Percentiles rank a stretch among this genome's conserved stretches.
Evolutionary conservation across 2,329 filamentous ascomycete genomes (phyloP).

Genomic region (Dryadomyces quercus-mongolicae): DNA sequence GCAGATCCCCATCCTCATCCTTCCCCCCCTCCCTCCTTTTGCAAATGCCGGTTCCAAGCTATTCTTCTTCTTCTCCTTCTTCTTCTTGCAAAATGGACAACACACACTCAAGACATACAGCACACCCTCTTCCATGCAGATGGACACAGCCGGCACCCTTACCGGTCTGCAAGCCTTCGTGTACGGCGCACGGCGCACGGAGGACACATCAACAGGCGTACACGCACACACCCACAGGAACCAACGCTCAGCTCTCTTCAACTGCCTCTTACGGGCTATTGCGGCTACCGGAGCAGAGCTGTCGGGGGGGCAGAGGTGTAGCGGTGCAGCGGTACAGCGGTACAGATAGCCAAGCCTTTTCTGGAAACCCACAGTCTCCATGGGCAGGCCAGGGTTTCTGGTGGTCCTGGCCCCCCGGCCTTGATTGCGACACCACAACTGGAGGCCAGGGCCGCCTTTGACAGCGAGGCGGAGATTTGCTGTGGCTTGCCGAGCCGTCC

Average conservation of each 20-base stretch:
- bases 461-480: constrained; percentile 1
- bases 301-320: too few relatives aligned
- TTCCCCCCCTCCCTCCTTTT: too few relatives aligned
- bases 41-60: background rate
- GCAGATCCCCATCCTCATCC: too few relatives aligned
- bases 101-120: background rate
- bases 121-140: background rate
- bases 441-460: background rate
- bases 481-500: background rate
- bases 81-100: background rate
- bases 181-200: background rate
- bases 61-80: background rate
- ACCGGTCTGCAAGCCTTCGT: background rate
- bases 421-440: background rate
- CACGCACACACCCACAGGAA: too few relatives aligned
- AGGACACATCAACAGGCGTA: too few relatives aligned
- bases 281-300: background rate
- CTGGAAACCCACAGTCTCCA: background rate
- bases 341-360: background rate
- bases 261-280: background rate
- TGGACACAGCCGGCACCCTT: background rate
- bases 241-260: background rate
- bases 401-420: background rate
- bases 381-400: background rate
- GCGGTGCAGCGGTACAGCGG: too few relatives aligned